phyloP scores from a whole-genome alignment of 768 basidiomycete species.

The Mycena haematopus region DNA sequence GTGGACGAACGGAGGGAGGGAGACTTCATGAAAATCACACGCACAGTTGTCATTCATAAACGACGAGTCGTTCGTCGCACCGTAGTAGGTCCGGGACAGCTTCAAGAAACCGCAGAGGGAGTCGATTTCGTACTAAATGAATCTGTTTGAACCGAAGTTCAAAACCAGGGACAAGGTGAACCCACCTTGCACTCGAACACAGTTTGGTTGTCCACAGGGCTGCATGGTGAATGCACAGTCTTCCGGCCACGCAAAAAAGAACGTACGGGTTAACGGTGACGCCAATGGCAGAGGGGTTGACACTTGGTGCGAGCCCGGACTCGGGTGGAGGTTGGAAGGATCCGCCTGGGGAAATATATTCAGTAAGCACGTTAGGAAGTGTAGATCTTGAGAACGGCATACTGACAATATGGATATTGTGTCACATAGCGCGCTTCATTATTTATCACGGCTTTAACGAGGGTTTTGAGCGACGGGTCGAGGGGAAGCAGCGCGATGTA shows the following conservation, averaged over 20 bases:
- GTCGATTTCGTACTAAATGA: constrained; percentile 78
- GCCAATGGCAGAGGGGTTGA: constrained; percentile 72
- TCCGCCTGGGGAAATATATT: constrained; percentile 39
- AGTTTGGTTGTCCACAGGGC: constrained; percentile 69
- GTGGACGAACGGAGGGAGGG: not conserved
- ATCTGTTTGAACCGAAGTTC: too few species aligned
- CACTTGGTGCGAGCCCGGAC: constrained; percentile 65
- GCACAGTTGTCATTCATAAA: constrained; percentile 76
- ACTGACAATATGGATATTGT: constrained; percentile 70
- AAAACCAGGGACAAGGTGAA: constrained; percentile 59
- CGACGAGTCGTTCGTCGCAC: constrained; percentile 70
- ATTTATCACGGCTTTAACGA: constrained; percentile 82
- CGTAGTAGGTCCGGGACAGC: constrained; percentile 74
- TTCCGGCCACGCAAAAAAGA: not conserved
- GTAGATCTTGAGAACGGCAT: constrained; percentile 39
- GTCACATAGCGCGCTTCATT: constrained; percentile 78
- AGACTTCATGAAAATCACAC: constrained; percentile 35
- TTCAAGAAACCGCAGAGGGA: constrained; percentile 82
- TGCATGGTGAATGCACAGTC: constrained; percentile 33
- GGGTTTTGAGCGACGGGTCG: constrained; percentile 65
- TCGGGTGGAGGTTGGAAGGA: constrained; percentile 84
- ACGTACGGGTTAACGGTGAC: constrained; percentile 79
- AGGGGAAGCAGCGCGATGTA: constrained; percentile 63
- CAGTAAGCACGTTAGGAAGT: not conserved
- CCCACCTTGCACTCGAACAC: constrained; percentile 89